These are phyloP conservation scores for Bryoglossum gracile DNA, from an alignment of 495 filamentous ascomycete species.

Conservation along the genomic window DNA sequence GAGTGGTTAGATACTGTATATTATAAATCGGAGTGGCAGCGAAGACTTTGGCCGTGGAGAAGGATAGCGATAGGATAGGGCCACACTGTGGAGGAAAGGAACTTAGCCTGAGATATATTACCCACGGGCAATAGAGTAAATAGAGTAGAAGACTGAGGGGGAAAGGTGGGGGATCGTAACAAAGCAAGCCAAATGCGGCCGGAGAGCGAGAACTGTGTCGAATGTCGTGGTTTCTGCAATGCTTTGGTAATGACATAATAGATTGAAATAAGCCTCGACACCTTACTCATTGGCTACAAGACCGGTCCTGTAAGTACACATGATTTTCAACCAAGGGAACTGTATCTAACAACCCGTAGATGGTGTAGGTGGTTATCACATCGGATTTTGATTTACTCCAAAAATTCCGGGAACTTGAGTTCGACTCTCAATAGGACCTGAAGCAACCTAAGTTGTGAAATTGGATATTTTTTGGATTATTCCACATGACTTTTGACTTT, in stretches of 20 bases:
- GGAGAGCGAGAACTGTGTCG: background rate
- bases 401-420: constrained; percentile 14
- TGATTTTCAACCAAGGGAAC: background rate
- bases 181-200: background rate
- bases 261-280: background rate
- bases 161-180: too few species aligned
- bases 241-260: background rate
- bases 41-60: background rate
- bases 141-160: too few species aligned
- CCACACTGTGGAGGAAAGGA: too few species aligned
- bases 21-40: background rate
- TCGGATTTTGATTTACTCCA: constrained; percentile 14
- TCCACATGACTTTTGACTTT: too few species aligned
- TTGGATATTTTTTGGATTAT: too few species aligned
- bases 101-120: too few species aligned
- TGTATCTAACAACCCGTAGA: background rate
- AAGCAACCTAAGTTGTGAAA: too few species aligned
- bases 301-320: background rate
- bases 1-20: background rate
- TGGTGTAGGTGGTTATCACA: constrained; percentile 16
- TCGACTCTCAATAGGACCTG: constrained; percentile 3
- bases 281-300: background rate
- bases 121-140: too few species aligned
- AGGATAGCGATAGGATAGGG: too few species aligned
- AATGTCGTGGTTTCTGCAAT: background rate